Conservation (phyloP, 139 green algal genomes). For the Gonium pectorale region DNA sequence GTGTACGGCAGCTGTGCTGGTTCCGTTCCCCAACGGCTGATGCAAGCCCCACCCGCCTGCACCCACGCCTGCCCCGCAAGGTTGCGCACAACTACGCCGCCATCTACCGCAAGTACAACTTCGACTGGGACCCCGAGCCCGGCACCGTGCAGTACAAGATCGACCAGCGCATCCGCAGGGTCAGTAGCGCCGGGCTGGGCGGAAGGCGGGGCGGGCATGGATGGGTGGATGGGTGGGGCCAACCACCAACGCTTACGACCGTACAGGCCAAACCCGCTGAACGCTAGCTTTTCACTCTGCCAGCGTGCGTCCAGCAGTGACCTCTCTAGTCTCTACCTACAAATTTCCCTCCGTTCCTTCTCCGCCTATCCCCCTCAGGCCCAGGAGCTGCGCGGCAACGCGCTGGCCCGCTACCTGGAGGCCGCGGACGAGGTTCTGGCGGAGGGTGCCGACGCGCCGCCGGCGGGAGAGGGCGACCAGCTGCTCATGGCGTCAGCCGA, state of each 20-base stretch:
- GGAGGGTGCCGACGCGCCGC: conserved; percentile 17
- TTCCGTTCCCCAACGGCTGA: not conserved
- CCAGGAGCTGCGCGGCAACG: conserved; percentile 64
- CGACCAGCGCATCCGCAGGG: conserved; percentile 62
- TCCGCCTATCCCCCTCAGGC: not conserved
- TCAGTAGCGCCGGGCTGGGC: no score
- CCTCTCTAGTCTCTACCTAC: no score
- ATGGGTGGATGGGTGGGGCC: no score
- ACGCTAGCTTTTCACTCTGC: no score
- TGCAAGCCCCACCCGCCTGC: not conserved
- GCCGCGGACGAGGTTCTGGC: conserved; percentile 40
- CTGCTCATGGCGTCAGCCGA: conserved; percentile 6
- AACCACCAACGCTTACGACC: no score
- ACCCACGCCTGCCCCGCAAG: not conserved
- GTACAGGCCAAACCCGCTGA: no score
- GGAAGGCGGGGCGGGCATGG: no score
- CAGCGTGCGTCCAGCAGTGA: no score
- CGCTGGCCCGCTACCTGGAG: conserved; percentile 61
- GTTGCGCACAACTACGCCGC: conserved; percentile 63
- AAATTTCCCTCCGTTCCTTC: not conserved
- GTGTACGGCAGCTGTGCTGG: no score
- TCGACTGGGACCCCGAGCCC: conserved; percentile 77
- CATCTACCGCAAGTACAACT: conserved; percentile 81
- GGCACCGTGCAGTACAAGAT: conserved; percentile 75
- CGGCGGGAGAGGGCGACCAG: conserved; percentile 39